Conservation (phyloP, 2,329 filamentous ascomycete genomes). For the Cladophialophora exuberans region DNA sequence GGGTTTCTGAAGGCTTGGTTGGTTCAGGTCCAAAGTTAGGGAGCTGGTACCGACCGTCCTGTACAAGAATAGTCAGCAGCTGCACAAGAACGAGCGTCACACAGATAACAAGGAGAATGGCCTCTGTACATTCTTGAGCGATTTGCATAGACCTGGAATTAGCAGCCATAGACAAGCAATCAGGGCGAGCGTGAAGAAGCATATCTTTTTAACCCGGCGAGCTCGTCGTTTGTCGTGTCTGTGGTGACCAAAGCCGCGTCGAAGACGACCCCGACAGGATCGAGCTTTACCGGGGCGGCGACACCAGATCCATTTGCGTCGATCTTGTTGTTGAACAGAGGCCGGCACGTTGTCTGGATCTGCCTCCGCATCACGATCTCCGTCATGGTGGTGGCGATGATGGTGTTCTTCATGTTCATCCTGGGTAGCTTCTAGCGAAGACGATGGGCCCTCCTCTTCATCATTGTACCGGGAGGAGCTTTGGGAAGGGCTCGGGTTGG, state of each 20-base stretch:
- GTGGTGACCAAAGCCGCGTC: neutral
- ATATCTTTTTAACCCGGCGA: constrained; percentile 22
- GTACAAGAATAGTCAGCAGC: constrained; percentile 8
- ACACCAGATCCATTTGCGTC: constrained; percentile 11
- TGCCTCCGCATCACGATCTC: constrained; percentile 7
- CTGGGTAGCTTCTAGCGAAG: constrained; percentile 18
- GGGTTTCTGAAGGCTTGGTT: too few relatives aligned
- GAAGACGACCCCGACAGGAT: constrained; percentile 16
- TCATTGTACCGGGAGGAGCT: constrained; percentile 12
- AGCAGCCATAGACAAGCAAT: constrained; percentile 27
- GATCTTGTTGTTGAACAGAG: constrained; percentile 1
- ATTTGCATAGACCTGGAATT: constrained; percentile 27
- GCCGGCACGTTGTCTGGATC: constrained; percentile 1
- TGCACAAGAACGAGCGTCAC: neutral
- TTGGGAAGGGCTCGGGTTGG: constrained; percentile 3
- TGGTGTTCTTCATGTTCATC: constrained; percentile 1
- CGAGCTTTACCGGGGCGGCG: constrained; percentile 7
- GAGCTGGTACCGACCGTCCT: constrained; percentile 19
- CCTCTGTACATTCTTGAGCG: constrained; percentile 24
- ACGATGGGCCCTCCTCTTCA: constrained; percentile 17
- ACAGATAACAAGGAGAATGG: neutral
- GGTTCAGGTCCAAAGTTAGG: constrained; percentile 16
- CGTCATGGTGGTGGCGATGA: neutral
- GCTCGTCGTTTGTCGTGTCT: constrained; percentile 17
- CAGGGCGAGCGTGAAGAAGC: constrained; percentile 24